Base-by-base conservation (phyloP, 2,329 filamentous ascomycete species). In the Dactylellina sp. region DNA sequence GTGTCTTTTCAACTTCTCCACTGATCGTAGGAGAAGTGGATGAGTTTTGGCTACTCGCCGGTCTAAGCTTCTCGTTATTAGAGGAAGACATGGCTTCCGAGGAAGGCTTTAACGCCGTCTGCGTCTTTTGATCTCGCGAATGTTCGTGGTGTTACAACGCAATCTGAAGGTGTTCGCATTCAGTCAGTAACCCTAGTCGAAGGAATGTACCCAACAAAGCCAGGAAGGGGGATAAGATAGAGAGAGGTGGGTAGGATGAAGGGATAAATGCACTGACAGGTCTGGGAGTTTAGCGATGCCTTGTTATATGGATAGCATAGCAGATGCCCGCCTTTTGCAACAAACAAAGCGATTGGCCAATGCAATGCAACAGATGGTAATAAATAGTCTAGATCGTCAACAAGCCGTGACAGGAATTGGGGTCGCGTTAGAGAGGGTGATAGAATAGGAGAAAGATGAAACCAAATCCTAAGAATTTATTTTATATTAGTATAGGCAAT, bases 41-140 rank as follows among this genome's bases (percentile, higher is more conserved):
- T 12, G 70, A 74, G 42, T 40, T 39, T 25, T 62, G 61, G 22
- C 70, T 74, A 40, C 50, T 61, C 47, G 55, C 55, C 20, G 70
- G 60, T 35, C 47, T 65, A 14, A 55, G 61, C 32, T 66, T 55
- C 16, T 74, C 70, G 40, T 50, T 71, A 32, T 50, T 47, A 12
- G 53, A 61, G 52, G 62, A 57, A 66, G 55, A 55, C 70, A 74
- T 74, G 24, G 53, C 49, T 57, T 61, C 61, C 70, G 35, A 40
- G 37, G 37, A 40, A 40, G 11, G 6, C 11, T 6, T 40, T 40
- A 40, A 40, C 9, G 37, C 3, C 37, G 11, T 40, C n/a, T 16
- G 37, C 12, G 11, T 40, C 37, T 40, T 32, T 37, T 24, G 28
- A 32, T 32, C 4, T 32, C 28, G 28, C 28, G 28, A 9, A 9